Base-by-base conservation (phyloP, 441 rosid genomes). In the Populus hybrid region DNA sequence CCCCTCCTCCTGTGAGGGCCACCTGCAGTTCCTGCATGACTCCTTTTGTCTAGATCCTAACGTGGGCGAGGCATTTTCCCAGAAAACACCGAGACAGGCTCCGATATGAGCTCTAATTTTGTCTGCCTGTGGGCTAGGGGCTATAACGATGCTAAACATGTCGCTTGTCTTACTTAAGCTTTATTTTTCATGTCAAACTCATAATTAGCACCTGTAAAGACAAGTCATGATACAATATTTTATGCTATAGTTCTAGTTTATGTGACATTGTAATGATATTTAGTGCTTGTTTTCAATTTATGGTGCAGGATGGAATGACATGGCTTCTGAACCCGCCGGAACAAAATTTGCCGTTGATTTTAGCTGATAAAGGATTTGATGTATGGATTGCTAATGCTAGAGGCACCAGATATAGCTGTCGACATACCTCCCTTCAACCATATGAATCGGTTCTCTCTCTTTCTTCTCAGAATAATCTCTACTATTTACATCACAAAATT, bases 321-420 rank as follows among this genome's bases (percentile, higher is more conserved):
- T 95, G 98, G 99, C 88, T 95, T 18, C 74, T 93, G 74, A 95
- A 95, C 80, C 82, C 94, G 18, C 93, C 97, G 12, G 91, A 92
- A 11, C 95, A 92, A 80, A 89, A 91, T 79, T 85, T 95, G 28
- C 99, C 99, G 0, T 61, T 95, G 86, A 92, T 94, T 38, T 84
- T 95, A 79, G 97, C 97, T 11, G 97, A 95, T 50, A 68, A 85
- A 73, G 99, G 99, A 24, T 95, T 91, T 72, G 99, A 94, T 73
- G 99, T 95, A 50, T 95, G 99, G 98, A 88, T 95, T 79, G 89
- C 90, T 50, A 94, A 94, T 85, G 84, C 91, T 2, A 84, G 99
- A 82, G 99, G 99, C 28, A 95, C 99, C 76, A 83, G 90, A 75
- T 95, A 83, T 74, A 85, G 95, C 91, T 75, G 88, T 66, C 81